Conservation (phyloP, 2,329 filamentous ascomycete species). For the Xylariaceae sp. region DNA sequence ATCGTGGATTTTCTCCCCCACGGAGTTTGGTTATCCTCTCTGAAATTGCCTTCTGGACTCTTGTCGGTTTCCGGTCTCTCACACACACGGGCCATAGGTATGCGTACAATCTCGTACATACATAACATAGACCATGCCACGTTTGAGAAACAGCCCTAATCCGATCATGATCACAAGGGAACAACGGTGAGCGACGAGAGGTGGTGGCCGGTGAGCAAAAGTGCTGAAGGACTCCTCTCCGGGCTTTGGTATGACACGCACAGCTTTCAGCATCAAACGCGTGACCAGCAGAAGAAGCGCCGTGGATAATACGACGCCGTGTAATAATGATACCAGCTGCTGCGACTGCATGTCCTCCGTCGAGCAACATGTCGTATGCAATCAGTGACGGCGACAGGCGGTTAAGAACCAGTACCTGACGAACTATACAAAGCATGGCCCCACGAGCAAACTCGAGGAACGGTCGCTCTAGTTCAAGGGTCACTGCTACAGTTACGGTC, state of each 20-base stretch:
- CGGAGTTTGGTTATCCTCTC: conserved; percentile 7
- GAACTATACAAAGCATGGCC: conserved; percentile 13
- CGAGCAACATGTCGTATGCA: conserved; percentile 15
- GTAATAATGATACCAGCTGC: conserved; percentile 12
- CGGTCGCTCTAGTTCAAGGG: not conserved
- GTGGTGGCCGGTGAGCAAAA: conserved; percentile 1
- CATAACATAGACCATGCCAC: not conserved
- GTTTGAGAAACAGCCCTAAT: not conserved
- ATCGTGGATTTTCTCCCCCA: conserved; percentile 4
- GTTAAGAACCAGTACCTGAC: conserved; percentile 9
- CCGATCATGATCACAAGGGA: conserved; percentile 1
- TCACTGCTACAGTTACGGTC: conserved; percentile 25
- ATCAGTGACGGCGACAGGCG: conserved; percentile 11
- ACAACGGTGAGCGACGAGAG: not conserved
- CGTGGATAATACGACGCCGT: conserved; percentile 12
- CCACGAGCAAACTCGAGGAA: conserved; percentile 12
- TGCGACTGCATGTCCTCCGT: conserved; percentile 7
- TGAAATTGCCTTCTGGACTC: not conserved
- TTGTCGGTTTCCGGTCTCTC: not conserved
- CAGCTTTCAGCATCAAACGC: conserved; percentile 12
- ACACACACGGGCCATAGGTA: conserved; percentile 5
- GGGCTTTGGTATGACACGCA: conserved; percentile 10
- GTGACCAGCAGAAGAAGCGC: conserved; percentile 14
- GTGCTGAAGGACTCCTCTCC: conserved; percentile 3
- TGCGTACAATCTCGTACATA: not conserved